Evolutionary conservation across 768 basidiomycete species (phyloP), one percentile per base, ranked within the genome.

Genomic region (Suillus bovinus): DNA sequence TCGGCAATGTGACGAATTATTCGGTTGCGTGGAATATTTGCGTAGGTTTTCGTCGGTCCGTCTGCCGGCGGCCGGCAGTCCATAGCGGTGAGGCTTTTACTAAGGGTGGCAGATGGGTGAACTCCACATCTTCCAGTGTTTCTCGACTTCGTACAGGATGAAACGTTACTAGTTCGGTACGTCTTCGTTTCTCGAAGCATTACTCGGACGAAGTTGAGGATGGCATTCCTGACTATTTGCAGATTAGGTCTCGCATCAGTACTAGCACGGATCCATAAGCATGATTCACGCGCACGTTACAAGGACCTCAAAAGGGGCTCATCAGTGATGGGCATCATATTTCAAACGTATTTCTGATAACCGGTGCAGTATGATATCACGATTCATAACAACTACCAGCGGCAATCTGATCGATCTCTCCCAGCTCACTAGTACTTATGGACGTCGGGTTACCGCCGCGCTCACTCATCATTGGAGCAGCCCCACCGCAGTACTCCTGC

Each of bases 271-370:
- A 49, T 17, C 47, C 13, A 42, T 42, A 42, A 3, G 46, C 6
- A 6, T 24, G 4, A 22, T 13, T 22, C 22, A 46, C n/a, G n/a
- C n/a, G n/a, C n/a, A n/a, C 44, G 22, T 46, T 22, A 24, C 44
- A 13, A 22, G 44, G 44, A 13, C 22, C 1, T 14, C 22, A n/a
- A 9, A 36, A 22, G 14, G 34, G 34, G 14, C 22, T 6, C 54
- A 55, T 55, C 54, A 49, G 7, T 49, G 47, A 49, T 49, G 24
- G 54, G 54, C 54, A 55, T 55, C 54, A 55, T 36, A 55, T 55
- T 20, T 20, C 17, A 10, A 38, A 24, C 11, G 54, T 55, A 55
- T 55, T 55, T 55, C 16, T 55, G 33, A 34, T 34, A 27, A 17
- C 54, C 54, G 54, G 54, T 38, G 38, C n/a, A 22, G n/a, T n/a